Conservation (phyloP, 1,284 basidiomycete genomes). For the Tetrapyrgos nigripes region DNA sequence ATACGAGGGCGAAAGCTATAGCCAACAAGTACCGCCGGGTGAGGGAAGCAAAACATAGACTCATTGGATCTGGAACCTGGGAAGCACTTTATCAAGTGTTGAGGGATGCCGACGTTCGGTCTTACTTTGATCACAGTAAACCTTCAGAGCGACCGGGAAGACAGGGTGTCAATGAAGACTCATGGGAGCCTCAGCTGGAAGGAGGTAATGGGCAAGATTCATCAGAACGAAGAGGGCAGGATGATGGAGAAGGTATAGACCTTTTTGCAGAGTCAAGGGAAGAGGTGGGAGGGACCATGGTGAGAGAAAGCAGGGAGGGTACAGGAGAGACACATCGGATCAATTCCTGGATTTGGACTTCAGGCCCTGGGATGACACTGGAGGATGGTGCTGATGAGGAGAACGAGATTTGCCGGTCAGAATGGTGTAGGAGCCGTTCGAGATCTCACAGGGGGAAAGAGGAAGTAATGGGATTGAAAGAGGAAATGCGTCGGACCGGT, state of each 20-base stretch:
- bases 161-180: background rate
- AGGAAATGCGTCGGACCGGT: slow-evolving; percentile 11
- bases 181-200: background rate
- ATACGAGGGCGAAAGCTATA: slow-evolving; percentile 1
- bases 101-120: slow-evolving; percentile 1
- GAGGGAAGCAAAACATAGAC: background rate
- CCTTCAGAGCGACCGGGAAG: background rate
- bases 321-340: background rate
- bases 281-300: background rate
- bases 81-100: background rate
- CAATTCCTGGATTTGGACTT: background rate
- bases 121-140: background rate
- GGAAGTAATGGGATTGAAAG: slow-evolving; percentile 6
- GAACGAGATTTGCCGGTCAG: background rate
- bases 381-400: background rate
- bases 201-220: background rate
- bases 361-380: background rate
- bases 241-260: background rate
- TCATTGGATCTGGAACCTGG: slow-evolving; percentile 3
- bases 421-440: slow-evolving; percentile 12
- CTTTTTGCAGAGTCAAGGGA: background rate
- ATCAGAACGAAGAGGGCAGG: background rate
- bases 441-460: slow-evolving; percentile 5
- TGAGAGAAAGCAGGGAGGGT: background rate
- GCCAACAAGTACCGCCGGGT: background rate